Evolutionary conservation across 2,329 filamentous ascomycete species (phyloP).

Genomic region (Xylariales sp.): DNA sequence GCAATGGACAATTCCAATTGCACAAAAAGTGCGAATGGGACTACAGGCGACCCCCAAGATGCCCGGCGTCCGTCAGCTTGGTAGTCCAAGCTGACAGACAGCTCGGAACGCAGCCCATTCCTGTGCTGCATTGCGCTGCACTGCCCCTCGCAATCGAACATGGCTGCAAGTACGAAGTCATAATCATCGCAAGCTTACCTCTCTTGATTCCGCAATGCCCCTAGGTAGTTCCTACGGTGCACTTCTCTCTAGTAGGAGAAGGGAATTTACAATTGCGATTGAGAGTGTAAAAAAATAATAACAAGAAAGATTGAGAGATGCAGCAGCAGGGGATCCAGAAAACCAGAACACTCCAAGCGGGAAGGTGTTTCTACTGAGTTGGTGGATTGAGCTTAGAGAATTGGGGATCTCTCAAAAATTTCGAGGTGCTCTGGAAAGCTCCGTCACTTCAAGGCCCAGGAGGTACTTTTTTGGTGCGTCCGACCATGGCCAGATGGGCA

Average conservation of each 20-base stretch:
- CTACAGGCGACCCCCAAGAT: no score
- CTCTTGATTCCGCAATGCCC: neutral
- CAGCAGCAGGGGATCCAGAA: neutral
- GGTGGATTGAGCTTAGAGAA: conserved; percentile 5
- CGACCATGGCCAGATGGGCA: no score
- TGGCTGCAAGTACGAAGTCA: no score
- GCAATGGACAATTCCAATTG: no score
- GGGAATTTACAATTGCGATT: conserved; percentile 4
- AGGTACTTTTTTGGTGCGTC: neutral
- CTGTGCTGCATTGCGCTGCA: no score
- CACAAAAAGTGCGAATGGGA: no score
- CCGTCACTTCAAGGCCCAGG: conserved; percentile 6
- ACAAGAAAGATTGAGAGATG: no score
- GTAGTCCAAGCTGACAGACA: no score
- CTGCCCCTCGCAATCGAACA: no score
- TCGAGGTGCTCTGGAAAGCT: conserved; percentile 3
- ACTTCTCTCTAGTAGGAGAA: conserved; percentile 2
- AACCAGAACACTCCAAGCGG: conserved; percentile 4
- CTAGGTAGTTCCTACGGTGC: conserved; percentile 1
- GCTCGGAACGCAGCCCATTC: no score
- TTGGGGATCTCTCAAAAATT: conserved; percentile 8
- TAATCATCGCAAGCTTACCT: no score
- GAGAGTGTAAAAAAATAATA: neutral
- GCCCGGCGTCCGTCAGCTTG: no score
- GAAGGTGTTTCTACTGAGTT: conserved; percentile 8